These are phyloP conservation scores for Fraxinus angustifolia DNA, from an alignment of 305 asterid species.

Conservation along the genomic window DNA sequence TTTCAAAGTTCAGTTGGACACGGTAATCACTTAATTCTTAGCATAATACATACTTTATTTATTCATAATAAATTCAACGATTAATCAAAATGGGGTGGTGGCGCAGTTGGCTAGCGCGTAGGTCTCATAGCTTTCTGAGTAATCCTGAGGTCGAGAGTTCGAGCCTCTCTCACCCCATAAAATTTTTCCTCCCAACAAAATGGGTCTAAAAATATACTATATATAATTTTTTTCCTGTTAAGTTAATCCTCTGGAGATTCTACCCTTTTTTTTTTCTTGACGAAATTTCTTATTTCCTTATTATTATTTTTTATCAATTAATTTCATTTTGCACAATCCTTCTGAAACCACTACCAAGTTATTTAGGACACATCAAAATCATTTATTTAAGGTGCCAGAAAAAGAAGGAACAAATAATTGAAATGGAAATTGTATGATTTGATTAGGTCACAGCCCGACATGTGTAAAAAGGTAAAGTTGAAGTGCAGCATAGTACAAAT, in stretches of 20 bases:
- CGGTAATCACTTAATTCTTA: not conserved
- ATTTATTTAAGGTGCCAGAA: not conserved
- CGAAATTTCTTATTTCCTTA: not conserved
- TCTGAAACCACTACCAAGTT: not conserved
- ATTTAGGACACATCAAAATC: not conserved
- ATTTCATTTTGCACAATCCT: not conserved
- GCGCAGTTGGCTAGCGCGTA: constrained; percentile 97
- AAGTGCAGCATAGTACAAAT: too few species aligned
- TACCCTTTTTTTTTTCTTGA: not conserved
- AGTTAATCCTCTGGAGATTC: not conserved
- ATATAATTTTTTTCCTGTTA: not conserved
- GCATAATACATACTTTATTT: not conserved
- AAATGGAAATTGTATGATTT: not conserved
- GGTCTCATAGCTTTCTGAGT: constrained; percentile 75
- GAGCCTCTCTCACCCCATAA: constrained; percentile 71
- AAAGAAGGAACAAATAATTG: too few species aligned
- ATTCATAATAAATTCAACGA: not conserved
- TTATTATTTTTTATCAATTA: too few species aligned
- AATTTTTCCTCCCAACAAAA: not conserved
- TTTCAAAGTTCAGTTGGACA: not conserved
- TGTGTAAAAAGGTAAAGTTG: not conserved
- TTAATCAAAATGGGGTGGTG: constrained; percentile 44
- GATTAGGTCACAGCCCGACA: not conserved
- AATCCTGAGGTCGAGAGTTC: constrained; percentile 91
- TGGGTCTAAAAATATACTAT: not conserved